Conservation (phyloP, 148 eudicot genomes). For the Rhododendron molle region DNA sequence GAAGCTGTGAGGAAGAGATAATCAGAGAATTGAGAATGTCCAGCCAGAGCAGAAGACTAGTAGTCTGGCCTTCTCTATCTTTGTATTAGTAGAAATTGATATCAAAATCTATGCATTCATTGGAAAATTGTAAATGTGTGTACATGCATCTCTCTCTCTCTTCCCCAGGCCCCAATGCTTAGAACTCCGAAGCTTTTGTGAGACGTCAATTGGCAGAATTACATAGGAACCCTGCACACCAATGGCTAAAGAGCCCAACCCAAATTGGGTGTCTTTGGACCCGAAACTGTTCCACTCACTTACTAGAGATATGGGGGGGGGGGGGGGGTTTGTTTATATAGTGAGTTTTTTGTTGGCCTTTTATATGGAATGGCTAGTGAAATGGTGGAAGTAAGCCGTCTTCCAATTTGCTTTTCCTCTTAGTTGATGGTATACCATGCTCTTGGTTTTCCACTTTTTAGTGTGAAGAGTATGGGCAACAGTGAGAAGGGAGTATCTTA, state of each 20-base stretch:
- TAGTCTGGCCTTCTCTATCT: not conserved
- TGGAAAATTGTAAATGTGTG: not conserved
- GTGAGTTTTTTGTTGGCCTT: no score
- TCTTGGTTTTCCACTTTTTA: no score
- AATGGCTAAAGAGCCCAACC: not conserved
- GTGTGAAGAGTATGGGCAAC: no score
- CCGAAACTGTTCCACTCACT: no score
- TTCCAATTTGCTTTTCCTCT: no score
- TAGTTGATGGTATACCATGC: no score
- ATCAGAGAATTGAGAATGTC: not conserved
- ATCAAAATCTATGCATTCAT: not conserved
- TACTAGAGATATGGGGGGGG: no score
- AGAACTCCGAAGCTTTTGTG: not conserved
- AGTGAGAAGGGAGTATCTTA: no score
- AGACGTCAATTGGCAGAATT: not conserved
- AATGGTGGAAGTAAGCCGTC: no score
- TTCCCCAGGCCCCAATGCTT: not conserved
- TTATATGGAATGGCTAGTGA: no score
- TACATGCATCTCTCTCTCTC: not conserved
- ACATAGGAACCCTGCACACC: not conserved
- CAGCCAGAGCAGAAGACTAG: not conserved
- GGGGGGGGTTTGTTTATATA: no score
- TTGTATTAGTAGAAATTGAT: not conserved
- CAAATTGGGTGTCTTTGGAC: not conserved
- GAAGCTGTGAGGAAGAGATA: not conserved